A percentile compares a stretch with the other conserved stretches of the same genome.
phyloP scores from a whole-genome alignment of 1,284 basidiomycete genomes.

The Microbotryum intermedium region DNA sequence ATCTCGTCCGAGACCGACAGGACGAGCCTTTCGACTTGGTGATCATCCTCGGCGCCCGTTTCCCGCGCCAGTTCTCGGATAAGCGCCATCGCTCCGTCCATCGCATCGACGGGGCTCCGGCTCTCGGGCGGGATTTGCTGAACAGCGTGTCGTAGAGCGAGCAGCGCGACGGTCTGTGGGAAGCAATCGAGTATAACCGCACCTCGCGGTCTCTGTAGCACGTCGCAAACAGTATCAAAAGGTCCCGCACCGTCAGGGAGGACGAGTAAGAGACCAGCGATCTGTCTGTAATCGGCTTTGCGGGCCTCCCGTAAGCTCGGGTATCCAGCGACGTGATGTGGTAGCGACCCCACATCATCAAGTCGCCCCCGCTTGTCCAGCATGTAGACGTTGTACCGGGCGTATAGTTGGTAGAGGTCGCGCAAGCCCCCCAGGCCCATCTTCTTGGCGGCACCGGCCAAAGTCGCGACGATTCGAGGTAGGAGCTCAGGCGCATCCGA shows the following conservation, averaged over 20 bases:
- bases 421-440: conserved; percentile 61
- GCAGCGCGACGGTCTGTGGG: conserved; percentile 57
- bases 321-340: conserved; percentile 64
- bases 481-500: conserved; percentile 39
- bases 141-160: conserved; percentile 7
- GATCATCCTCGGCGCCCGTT: conserved; percentile 11
- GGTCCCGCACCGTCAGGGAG: conserved; percentile 1
- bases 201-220: conserved; percentile 32
- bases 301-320: conserved; percentile 43
- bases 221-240: conserved; percentile 12
- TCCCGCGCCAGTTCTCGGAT: background rate
- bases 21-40: conserved; percentile 15
- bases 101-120: conserved; percentile 37
- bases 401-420: conserved; percentile 67
- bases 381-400: conserved; percentile 53
- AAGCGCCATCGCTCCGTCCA: background rate
- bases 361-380: conserved; percentile 49
- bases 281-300: conserved; percentile 12
- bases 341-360: conserved; percentile 43
- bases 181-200: conserved; percentile 60
- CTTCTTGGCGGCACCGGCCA: conserved; percentile 55
- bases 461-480: conserved; percentile 50
- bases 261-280: conserved; percentile 18
- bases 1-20: conserved; percentile 26
- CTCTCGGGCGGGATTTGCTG: background rate